Conservation (phyloP, 495 filamentous ascomycete species). For the Trichoderma orchidacearum region DNA sequence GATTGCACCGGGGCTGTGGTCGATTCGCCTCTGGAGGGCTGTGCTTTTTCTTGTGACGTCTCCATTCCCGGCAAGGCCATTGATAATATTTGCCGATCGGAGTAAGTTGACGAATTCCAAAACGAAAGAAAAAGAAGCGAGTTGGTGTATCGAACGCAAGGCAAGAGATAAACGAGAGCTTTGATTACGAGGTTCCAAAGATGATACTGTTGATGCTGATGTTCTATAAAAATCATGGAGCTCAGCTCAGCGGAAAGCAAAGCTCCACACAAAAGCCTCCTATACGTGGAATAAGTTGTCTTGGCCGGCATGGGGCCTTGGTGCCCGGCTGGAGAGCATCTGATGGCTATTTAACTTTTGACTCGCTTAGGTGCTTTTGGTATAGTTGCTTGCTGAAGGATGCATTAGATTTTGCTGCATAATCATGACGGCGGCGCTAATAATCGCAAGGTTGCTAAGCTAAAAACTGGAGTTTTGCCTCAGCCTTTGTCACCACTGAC, state of each 20-base stretch:
- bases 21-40: not conserved
- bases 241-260: not conserved
- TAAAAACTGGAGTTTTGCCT: too few relatives aligned
- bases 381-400: not conserved
- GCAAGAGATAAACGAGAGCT: too few relatives aligned
- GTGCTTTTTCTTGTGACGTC: not conserved
- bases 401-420: not conserved
- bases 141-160: too few relatives aligned
- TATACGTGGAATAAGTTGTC: too few relatives aligned
- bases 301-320: not conserved
- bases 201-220: too few relatives aligned
- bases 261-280: not conserved
- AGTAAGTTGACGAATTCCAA: not conserved
- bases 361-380: not conserved
- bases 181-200: too few relatives aligned
- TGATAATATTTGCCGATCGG: not conserved
- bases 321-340: not conserved
- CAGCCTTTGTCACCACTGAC: not conserved
- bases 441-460: not conserved
- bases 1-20: too few relatives aligned
- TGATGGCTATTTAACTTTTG: too few relatives aligned
- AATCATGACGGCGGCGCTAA: not conserved
- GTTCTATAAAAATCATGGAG: too few relatives aligned
- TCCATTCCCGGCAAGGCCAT: not conserved
- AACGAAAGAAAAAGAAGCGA: not conserved